Evolutionary conservation across 768 basidiomycete genomes (phyloP), one percentile per base, ranked within the genome.

Genomic region (Hebeloma cylindrosporum): DNA sequence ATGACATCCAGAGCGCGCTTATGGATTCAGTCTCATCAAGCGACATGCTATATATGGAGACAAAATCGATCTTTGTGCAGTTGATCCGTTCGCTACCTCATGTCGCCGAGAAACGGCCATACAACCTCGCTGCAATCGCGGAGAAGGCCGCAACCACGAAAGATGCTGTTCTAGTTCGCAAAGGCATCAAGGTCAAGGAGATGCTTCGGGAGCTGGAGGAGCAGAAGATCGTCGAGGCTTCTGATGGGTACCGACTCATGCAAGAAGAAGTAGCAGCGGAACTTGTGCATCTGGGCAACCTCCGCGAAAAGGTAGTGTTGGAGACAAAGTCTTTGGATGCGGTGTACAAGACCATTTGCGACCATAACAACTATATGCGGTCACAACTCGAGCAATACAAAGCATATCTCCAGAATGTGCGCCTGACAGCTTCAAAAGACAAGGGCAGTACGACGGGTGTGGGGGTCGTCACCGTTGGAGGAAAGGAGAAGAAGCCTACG

Each of bases 31-130:
- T 99, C 21, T 97, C 96, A 17, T 93, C 93, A 33, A 88, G 88
- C 62, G 96, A 99, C 68, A 95, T 99, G 83, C 81, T 98, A 22
- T 99, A 98, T 73, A 97, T 98, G 93, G 96, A 99, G 64, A 90
- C 96, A 45, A 99, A 99, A 72, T 97, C 95, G 5, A 98, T 98
- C 61, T 93, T 99, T 55, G 96, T 98, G 23, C 93, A 97, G 63
- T 81, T 98, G 41, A 83, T 99, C 45, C 93, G 96, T 54, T 98
- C 94, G 23, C 80, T 99, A 44, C 95, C 95, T 1, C 78, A 85
- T 36, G 75, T 83, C 1, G 77, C 82, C 4, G 90, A 93, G 40
- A 88, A 87, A 61, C 82, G 83, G 22, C 96, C 96, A 0, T 89
- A 96, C 62, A 84, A 96, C 61, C 80, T 99, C 13, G 73, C 83